Conservation (phyloP, 495 filamentous ascomycete genomes). For the Geoglossum glabrum region DNA sequence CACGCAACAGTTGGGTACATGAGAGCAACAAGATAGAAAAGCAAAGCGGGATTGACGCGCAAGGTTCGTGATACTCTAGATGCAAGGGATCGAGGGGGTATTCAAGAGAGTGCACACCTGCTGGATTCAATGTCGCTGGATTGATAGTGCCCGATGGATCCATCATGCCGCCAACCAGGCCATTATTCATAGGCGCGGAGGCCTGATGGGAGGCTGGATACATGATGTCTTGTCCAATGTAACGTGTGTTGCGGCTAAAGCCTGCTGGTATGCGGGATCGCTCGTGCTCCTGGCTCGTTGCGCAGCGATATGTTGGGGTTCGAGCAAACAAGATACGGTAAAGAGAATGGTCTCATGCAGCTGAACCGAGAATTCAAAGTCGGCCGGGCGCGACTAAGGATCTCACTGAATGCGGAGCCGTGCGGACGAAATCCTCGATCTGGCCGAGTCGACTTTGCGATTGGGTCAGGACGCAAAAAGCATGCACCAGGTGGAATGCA, state of each 20-base stretch:
- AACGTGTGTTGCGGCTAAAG: slow-evolving; percentile 1
- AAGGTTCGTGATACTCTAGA: background rate
- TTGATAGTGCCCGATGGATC: slow-evolving; percentile 67
- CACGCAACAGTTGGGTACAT: background rate
- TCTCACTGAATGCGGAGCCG: background rate
- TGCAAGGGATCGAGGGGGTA: background rate
- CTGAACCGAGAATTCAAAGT: slow-evolving; percentile 1
- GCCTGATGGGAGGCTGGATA: slow-evolving; percentile 24
- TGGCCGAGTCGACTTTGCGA: background rate
- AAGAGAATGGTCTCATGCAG: slow-evolving; percentile 3
- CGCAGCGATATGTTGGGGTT: background rate
- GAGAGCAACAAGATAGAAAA: background rate
- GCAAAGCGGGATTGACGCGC: slow-evolving; percentile 1
- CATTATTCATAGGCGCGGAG: slow-evolving; percentile 33
- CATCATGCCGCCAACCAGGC: slow-evolving; percentile 38
- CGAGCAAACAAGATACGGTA: background rate
- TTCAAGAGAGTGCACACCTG: slow-evolving; percentile 25
- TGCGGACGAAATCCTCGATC: slow-evolving; percentile 1
- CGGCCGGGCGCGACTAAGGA: background rate
- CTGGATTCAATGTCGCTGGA: slow-evolving; percentile 48
- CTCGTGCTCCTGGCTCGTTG: slow-evolving; percentile 1
- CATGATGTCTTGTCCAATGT: slow-evolving; percentile 3
- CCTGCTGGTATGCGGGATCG: slow-evolving; percentile 1
- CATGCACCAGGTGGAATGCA: slow-evolving; percentile 2
- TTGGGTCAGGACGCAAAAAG: background rate